phyloP scores from a whole-genome alignment of 2,329 filamentous ascomycete species.

The Sclerotinia spermophila region DNA sequence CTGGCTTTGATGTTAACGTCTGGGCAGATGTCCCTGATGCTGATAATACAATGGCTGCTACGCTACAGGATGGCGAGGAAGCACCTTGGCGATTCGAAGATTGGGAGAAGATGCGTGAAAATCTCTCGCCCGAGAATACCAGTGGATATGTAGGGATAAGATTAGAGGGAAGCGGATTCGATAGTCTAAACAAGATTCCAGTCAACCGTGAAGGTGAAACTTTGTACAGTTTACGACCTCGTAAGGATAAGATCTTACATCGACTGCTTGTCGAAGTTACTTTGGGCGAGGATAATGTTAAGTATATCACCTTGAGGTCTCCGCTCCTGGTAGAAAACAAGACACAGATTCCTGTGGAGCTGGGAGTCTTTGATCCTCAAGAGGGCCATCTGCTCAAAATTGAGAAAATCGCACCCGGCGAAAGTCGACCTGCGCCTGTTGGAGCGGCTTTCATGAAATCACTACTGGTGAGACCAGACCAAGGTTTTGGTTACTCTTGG shows the following conservation, averaged over 20 bases:
- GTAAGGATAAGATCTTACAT: slow-evolving; percentile 80
- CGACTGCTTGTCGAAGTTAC: slow-evolving; percentile 88
- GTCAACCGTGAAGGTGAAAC: slow-evolving; percentile 94
- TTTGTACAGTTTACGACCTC: slow-evolving; percentile 83
- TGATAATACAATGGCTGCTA: slow-evolving; percentile 69
- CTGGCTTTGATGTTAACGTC: slow-evolving; percentile 83
- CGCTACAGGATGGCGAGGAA: slow-evolving; percentile 83
- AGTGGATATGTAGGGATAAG: slow-evolving; percentile 76
- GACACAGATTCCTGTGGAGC: slow-evolving; percentile 90
- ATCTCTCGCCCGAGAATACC: slow-evolving; percentile 76
- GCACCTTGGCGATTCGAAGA: slow-evolving; percentile 96
- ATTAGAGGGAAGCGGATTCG: slow-evolving; percentile 91
- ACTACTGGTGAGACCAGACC: slow-evolving; percentile 82
- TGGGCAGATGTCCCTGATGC: slow-evolving; percentile 69
- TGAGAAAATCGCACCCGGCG: slow-evolving; percentile 92
- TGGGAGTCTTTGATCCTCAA: slow-evolving; percentile 83
- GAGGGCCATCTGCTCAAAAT: slow-evolving; percentile 93
- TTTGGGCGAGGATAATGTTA: slow-evolving; percentile 91
- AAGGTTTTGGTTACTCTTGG: slow-evolving; percentile 96
- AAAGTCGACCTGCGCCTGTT: slow-evolving; percentile 83
- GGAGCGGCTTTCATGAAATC: slow-evolving; percentile 89
- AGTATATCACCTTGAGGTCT: slow-evolving; percentile 93
- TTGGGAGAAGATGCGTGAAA: slow-evolving; percentile 94
- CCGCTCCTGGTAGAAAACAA: slow-evolving; percentile 92
- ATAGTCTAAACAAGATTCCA: slow-evolving; percentile 80